Base-by-base conservation (phyloP, 345 rosid species). In the Acer saccharum region DNA sequence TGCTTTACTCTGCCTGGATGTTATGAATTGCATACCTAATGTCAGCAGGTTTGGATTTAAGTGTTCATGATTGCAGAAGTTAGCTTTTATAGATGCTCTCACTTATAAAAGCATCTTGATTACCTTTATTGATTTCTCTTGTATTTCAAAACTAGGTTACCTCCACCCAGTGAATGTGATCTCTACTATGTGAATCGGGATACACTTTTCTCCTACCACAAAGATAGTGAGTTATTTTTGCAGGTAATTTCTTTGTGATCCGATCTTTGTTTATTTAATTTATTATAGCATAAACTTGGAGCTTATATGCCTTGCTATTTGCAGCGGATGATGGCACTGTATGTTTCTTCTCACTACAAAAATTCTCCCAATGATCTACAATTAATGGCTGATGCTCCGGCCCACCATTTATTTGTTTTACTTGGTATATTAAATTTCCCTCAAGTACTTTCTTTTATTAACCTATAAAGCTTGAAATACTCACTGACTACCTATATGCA, bases 331-430 rank as follows among this genome's bases (percentile, higher is more conserved):
- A 92, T 96, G 99, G 95, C 98, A 62, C 87, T 96, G 43, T 90
- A 88, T 78, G 99, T 96, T 76, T 87, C 99, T 63, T 96, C 99
- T 80, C 99, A 96, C 87, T 96, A 96, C 78, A 96, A 94, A 83
- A 96, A 96, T 81, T 96, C 99, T 65, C 99, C 99, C 11, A 96
- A 96, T 83, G 99, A 96, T 84, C 89, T 96, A 68, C 99, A 94
- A 82, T 82, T 96, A 25, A 85, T 96, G 90, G 98, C 98, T 64
- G 99, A 96, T 91, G 99, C 99, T 87, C 99, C 98, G 20, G 98
- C 99, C 61, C 99, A 96, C 83, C 99, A 94, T 86, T 86, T 96
- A 74, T 96, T 92, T 81, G 98, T 96, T 39, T 82, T 94, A 77
- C 95, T 94, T 65, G 98, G 99, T 96, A 90, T 75, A 66, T 69